phyloP scores from a whole-genome alignment of 768 basidiomycete species.

The Suillus ampliporus region DNA sequence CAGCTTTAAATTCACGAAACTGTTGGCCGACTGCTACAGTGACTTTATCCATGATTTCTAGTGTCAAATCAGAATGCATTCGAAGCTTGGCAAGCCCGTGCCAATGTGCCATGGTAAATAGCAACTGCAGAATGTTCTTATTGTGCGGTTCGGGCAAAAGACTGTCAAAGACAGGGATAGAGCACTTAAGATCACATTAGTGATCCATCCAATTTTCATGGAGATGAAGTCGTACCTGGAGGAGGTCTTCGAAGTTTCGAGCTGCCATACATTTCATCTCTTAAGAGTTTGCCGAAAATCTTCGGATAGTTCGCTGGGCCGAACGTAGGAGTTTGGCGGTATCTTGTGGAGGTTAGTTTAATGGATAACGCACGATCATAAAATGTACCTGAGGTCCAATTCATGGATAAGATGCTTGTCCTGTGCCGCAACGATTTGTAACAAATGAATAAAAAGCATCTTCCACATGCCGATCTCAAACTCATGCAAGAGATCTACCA shows the following conservation, averaged over 20 bases:
- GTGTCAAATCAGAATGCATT: slow-evolving; percentile 32
- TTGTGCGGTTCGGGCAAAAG: slow-evolving; percentile 37
- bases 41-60: slow-evolving; percentile 23
- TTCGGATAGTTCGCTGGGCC: not conserved
- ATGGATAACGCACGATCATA: too few species aligned
- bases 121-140: slow-evolving; percentile 22
- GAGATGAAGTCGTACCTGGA: slow-evolving; percentile 26
- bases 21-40: slow-evolving; percentile 26
- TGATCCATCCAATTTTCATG: too few species aligned
- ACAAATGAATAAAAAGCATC: not conserved
- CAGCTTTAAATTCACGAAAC: slow-evolving; percentile 28
- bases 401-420: not conserved
- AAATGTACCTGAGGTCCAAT: too few species aligned
- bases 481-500: not conserved
- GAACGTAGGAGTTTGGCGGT: not conserved
- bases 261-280: slow-evolving; percentile 30
- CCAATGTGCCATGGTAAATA: slow-evolving; percentile 39
- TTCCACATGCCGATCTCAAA: not conserved
- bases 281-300: too few species aligned
- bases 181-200: slow-evolving; percentile 27
- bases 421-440: not conserved
- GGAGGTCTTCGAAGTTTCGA: slow-evolving; percentile 42
- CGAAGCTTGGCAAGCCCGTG: slow-evolving; percentile 43
- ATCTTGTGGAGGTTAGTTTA: too few species aligned
- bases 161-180: slow-evolving; percentile 44